Conservation (phyloP, 768 basidiomycete genomes). For the Auricularia heimuer region DNA sequence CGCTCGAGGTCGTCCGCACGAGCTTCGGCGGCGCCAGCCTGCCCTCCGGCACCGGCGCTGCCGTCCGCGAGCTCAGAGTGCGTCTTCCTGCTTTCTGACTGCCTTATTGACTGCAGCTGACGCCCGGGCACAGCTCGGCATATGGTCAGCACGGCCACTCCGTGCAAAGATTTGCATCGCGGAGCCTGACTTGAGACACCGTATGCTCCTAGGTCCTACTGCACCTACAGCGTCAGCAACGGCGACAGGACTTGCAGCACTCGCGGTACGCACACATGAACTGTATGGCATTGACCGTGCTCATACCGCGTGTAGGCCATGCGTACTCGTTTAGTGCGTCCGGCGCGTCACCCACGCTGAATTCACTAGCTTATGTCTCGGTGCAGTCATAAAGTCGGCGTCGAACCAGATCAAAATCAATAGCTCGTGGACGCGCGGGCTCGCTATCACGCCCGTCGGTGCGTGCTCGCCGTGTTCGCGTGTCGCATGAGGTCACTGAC, state of each 20-base stretch:
- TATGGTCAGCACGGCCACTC: constrained; percentile 39
- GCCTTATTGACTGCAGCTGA: constrained; percentile 6
- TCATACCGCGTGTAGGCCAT: constrained; percentile 29
- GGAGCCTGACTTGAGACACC: background rate
- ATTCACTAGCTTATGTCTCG: no score
- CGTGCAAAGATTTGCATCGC: background rate
- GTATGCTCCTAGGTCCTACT: constrained; percentile 42
- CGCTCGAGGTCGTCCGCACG: constrained; percentile 55
- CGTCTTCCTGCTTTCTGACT: constrained; percentile 19
- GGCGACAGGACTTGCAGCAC: constrained; percentile 39
- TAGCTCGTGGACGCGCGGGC: constrained; percentile 60
- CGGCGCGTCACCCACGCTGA: background rate
- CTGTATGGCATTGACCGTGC: background rate
- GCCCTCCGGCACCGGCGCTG: constrained; percentile 13
- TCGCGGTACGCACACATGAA: constrained; percentile 28
- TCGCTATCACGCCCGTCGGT: constrained; percentile 72
- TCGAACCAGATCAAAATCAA: constrained; percentile 33
- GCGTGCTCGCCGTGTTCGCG: constrained; percentile 16
- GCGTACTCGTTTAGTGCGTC: constrained; percentile 43
- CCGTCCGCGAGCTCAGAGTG: constrained; percentile 43
- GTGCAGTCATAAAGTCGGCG: constrained; percentile 17
- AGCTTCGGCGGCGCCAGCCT: constrained; percentile 30
- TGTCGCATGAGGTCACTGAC: no score
- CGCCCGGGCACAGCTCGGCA: constrained; percentile 42
- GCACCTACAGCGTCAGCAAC: constrained; percentile 34